Base-by-base conservation (phyloP, 768 basidiomycete species). In the Trametes villosa region DNA sequence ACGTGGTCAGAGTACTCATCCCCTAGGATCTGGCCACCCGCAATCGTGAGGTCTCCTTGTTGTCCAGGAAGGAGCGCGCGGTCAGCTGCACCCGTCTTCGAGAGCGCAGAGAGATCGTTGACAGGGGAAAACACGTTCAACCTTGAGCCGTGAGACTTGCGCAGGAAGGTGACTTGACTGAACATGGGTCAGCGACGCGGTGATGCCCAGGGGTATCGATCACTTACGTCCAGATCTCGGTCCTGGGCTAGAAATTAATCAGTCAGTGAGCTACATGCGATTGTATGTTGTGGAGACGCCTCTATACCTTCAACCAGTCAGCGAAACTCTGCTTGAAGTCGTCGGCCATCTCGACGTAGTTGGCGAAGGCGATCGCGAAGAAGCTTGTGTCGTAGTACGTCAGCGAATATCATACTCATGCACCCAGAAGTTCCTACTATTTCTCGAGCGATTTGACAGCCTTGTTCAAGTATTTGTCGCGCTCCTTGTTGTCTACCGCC, bases 1-100 rank as follows among this genome's bases (percentile, higher is more conserved):
- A 98, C 94, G 71, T 96, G 92, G 41, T 92, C 91, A 3, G 93
- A 94, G 78, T 94, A 98, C 72, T 99, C 97, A 70, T 98, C 96
- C 5, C 94, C 96, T 1, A 96, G 78, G 44, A 97, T 85, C 70
- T 89, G 91, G 0, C 92, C 94, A 11, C 94, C 94, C 22, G 84
- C 76, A 59, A 88, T 90, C 33, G 83, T 87, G 12, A 87, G 83
- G 67, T 89, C 87, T 63, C 91, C 88, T 72, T 85, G 86, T 70
- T 83, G 84, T n/a, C 87, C 89, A 40, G 86, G 79, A 30, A 87
- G 75, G 48, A 88, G 73, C 1, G 85, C 79, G 22, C 83, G 80
- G 38, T 77, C 78, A 59, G 81, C 83, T 34, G 83, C 79, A 29
- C 86, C 83, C 29, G 86, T 84, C 70, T 84, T 89, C 1, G 94